A percentile compares a stretch with the other conserved stretches of the same genome.
Evolutionary conservation across 83 land plant genomes (phyloP).

Genomic region (Thuja plicata): DNA sequence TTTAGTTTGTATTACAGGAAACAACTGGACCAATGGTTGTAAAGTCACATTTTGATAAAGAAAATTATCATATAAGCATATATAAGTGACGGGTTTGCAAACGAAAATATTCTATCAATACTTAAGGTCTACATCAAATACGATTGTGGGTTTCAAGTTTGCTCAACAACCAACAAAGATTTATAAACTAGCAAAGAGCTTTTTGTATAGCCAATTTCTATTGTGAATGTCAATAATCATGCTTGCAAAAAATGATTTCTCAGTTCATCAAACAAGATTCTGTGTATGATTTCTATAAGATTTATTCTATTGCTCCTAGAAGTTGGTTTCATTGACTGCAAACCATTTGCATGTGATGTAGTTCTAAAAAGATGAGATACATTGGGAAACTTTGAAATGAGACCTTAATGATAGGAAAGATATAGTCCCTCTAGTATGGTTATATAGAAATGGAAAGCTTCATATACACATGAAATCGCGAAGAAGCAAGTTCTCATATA

Average conservation of each 20-base stretch:
- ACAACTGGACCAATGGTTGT: not conserved
- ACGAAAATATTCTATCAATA: no score
- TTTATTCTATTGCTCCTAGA: not conserved
- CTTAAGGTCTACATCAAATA: not conserved
- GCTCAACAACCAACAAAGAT: not conserved
- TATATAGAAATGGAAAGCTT: not conserved
- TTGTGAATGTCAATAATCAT: not conserved
- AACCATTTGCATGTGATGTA: not conserved
- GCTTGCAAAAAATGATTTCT: not conserved
- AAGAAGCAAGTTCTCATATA: not conserved
- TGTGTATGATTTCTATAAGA: not conserved
- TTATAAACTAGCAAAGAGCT: not conserved
- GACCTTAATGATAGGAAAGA: not conserved
- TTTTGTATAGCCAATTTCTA: not conserved
- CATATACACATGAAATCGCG: not conserved
- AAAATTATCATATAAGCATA: not conserved
- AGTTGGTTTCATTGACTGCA: not conserved
- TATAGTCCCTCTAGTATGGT: no score
- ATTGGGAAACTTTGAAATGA: not conserved
- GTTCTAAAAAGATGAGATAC: not conserved
- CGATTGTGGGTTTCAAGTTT: not conserved
- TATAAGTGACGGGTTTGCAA: not conserved
- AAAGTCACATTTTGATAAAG: not conserved
- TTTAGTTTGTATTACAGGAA: not conserved
- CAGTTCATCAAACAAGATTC: not conserved